These are phyloP conservation scores for Cubamyces sp. DNA, from an alignment of 768 basidiomycete genomes.

Conservation along the genomic window DNA sequence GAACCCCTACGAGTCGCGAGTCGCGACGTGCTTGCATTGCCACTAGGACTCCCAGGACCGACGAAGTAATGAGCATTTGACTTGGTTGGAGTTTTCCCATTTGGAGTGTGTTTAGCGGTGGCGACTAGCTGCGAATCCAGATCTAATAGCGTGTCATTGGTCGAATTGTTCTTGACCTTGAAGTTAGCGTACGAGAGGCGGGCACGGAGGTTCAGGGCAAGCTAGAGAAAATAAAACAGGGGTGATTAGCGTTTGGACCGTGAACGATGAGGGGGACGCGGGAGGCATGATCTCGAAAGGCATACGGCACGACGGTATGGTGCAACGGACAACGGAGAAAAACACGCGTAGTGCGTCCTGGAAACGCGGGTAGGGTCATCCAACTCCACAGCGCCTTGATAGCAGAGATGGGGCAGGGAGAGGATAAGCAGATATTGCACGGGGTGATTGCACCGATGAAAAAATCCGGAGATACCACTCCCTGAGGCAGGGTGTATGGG, in stretches of 20 bases:
- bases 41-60: conserved; percentile 55
- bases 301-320: too few species aligned
- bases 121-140: conserved; percentile 62
- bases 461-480: conserved; percentile 17
- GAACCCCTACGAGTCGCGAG: conserved; percentile 30
- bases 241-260: conserved; percentile 17
- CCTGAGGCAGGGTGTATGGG: not conserved
- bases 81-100: conserved; percentile 26
- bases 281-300: too few species aligned
- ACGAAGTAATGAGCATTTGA: conserved; percentile 50
- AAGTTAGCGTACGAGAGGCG: conserved; percentile 84
- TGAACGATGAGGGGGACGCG: not conserved
- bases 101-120: conserved; percentile 40
- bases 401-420: too few species aligned
- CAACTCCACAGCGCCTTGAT: too few species aligned
- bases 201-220: conserved; percentile 79
- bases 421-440: not conserved
- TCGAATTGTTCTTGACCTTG: conserved; percentile 77
- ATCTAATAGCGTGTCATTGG: conserved; percentile 67
- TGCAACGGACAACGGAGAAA: too few species aligned
- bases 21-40: conserved; percentile 41
- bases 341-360: not conserved
- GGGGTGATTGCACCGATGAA: conserved; percentile 1
- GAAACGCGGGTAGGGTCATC: too few species aligned
- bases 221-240: conserved; percentile 47